Evolutionary conservation across 148 eudicot species (phyloP).

Genomic region (Silene uniflora): DNA sequence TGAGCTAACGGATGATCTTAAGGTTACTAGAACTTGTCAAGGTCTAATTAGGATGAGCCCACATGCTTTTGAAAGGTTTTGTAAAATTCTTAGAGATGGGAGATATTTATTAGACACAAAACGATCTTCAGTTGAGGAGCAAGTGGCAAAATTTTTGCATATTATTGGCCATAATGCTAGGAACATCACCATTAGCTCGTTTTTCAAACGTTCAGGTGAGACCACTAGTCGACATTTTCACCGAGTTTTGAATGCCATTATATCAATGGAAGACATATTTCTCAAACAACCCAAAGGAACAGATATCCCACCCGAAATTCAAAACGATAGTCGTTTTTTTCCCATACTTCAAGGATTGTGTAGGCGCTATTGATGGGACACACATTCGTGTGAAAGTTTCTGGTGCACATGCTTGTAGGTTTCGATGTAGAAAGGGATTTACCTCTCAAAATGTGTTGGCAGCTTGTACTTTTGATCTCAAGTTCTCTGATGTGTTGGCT

Average conservation of each 20-base stretch:
- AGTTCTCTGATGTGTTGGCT: not conserved
- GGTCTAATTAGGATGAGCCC: not conserved
- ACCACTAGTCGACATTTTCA: not conserved
- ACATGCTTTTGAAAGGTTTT: not conserved
- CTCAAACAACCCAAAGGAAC: not conserved
- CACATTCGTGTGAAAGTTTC: constrained; percentile 8
- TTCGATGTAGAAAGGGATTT: not conserved
- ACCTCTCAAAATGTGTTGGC: not conserved
- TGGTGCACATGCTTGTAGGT: not conserved
- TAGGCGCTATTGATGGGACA: not conserved
- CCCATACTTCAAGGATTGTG: too few relatives aligned
- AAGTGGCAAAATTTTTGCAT: not conserved
- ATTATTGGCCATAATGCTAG: not conserved
- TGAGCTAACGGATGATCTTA: not conserved
- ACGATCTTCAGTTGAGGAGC: not conserved
- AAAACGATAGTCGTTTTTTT: too few relatives aligned
- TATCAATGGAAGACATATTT: not conserved
- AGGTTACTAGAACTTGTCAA: not conserved
- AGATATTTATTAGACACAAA: constrained; percentile 1
- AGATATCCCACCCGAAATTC: not conserved
- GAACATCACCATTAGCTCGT: not conserved
- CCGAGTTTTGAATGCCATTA: not conserved
- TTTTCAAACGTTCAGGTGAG: not conserved
- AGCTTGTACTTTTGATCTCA: not conserved
- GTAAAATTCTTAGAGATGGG: constrained; percentile 2